Evolutionary conservation across 257 asterid species (phyloP).

Genomic region (Przewalskia tangutica): DNA sequence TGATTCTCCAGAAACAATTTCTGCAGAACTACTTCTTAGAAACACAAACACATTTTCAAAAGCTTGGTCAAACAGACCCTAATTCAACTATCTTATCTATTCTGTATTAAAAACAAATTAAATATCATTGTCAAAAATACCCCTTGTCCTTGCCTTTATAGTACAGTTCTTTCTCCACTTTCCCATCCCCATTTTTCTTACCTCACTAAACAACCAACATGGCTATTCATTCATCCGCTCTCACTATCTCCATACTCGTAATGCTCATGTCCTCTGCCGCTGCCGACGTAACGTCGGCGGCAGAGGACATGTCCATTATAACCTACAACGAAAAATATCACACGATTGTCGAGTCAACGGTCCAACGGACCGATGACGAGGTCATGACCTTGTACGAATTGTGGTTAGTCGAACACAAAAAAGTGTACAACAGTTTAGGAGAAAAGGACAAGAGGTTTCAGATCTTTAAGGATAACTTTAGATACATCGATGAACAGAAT

Average conservation of each 20-base stretch:
- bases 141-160: not conserved
- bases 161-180: not conserved
- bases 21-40: no score
- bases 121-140: not conserved
- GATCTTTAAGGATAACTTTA: conserved; percentile 62
- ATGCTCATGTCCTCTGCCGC: conserved; percentile 4
- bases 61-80: no score
- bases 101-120: not conserved
- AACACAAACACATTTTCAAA: no score
- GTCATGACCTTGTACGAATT: conserved; percentile 48
- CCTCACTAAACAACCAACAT: not conserved
- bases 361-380: conserved; percentile 34
- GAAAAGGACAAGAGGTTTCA: conserved; percentile 58
- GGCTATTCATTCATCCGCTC: conserved; percentile 1
- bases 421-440: conserved; percentile 51
- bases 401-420: conserved; percentile 58
- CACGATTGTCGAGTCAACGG: not conserved
- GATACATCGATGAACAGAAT: conserved; percentile 60
- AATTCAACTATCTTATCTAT: not conserved
- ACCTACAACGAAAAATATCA: conserved; percentile 29
- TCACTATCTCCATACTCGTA: not conserved
- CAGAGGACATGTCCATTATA: conserved; percentile 58
- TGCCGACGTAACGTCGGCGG: conserved; percentile 9
- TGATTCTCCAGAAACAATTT: no score
- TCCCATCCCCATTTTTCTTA: not conserved